These are phyloP conservation scores for Bipolaris zeicola DNA, from an alignment of 2,329 filamentous ascomycete species.

Conservation along the genomic window DNA sequence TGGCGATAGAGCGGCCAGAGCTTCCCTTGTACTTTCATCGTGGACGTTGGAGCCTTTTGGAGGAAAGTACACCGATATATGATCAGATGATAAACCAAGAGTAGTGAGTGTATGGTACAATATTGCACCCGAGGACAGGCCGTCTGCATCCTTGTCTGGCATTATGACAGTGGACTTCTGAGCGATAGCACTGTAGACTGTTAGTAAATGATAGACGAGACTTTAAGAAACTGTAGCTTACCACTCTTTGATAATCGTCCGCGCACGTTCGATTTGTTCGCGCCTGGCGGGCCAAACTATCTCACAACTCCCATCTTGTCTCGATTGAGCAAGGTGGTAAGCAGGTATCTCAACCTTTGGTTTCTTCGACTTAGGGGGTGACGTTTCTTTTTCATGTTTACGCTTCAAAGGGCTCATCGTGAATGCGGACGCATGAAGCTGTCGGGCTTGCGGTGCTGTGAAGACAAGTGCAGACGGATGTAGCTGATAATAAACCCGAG, in stretches of 20 bases:
- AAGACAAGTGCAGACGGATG: not conserved
- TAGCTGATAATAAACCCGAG: not conserved
- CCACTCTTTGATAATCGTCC: constrained; percentile 65
- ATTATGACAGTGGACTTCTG: constrained; percentile 63
- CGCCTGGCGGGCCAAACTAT: constrained; percentile 67
- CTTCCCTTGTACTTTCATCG: constrained; percentile 57
- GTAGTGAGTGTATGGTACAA: constrained; percentile 63
- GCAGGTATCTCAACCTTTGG: constrained; percentile 35
- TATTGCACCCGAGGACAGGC: constrained; percentile 68
- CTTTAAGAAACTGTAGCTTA: constrained; percentile 33
- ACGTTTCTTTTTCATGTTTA: constrained; percentile 29
- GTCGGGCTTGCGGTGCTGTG: not conserved
- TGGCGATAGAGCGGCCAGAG: constrained; percentile 59
- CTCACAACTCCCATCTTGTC: constrained; percentile 48
- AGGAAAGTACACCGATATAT: constrained; percentile 65
- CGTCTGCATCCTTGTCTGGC: constrained; percentile 73
- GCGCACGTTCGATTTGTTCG: constrained; percentile 61
- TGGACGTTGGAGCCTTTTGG: constrained; percentile 66
- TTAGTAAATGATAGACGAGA: constrained; percentile 1
- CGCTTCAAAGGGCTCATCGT: constrained; percentile 38
- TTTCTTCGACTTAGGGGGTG: constrained; percentile 31
- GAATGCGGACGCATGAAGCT: constrained; percentile 16
- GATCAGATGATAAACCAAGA: constrained; percentile 60
- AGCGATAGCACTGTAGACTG: constrained; percentile 54
- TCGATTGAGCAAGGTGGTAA: constrained; percentile 39